phyloP scores from a whole-genome alignment of 306 rosid species.

The Elaeagnus macrophylla region DNA sequence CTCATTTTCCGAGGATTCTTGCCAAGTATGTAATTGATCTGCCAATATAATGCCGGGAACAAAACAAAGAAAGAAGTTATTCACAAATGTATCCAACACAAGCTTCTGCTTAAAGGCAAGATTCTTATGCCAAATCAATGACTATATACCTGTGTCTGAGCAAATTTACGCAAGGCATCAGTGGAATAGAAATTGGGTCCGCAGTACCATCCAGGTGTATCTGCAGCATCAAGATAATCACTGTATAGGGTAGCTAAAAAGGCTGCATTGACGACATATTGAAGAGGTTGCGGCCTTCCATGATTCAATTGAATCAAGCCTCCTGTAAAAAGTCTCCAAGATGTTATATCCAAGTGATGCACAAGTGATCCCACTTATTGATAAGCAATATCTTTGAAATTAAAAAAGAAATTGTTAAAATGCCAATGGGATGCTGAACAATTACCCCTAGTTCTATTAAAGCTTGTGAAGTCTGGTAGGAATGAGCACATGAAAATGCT shows the following conservation, averaged over 20 bases:
- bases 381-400: not conserved
- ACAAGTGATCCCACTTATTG: too few species aligned
- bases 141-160: constrained; percentile 66
- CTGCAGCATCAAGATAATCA: constrained; percentile 95
- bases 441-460: constrained; percentile 87
- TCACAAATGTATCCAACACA: not conserved
- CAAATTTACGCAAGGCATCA: constrained; percentile 70
- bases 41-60: constrained; percentile 17
- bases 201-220: constrained; percentile 98
- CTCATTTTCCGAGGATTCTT: constrained; percentile 88
- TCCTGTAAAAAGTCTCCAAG: constrained; percentile 38
- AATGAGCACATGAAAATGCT: constrained; percentile 90
- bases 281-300: constrained; percentile 96
- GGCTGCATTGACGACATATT: constrained; percentile 90
- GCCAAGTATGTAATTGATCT: constrained; percentile 93
- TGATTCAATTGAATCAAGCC: constrained; percentile 92
- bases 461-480: constrained; percentile 78
- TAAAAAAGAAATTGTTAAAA: not conserved
- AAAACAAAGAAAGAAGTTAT: not conserved
- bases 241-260: constrained; percentile 84
- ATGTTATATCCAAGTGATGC: not conserved
- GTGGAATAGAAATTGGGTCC: constrained; percentile 93
- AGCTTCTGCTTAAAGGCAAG: not conserved
- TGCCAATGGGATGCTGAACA: not conserved
- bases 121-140: not conserved